phyloP scores from a whole-genome alignment of 441 rosid genomes.

The Dalechampia spathulata region DNA sequence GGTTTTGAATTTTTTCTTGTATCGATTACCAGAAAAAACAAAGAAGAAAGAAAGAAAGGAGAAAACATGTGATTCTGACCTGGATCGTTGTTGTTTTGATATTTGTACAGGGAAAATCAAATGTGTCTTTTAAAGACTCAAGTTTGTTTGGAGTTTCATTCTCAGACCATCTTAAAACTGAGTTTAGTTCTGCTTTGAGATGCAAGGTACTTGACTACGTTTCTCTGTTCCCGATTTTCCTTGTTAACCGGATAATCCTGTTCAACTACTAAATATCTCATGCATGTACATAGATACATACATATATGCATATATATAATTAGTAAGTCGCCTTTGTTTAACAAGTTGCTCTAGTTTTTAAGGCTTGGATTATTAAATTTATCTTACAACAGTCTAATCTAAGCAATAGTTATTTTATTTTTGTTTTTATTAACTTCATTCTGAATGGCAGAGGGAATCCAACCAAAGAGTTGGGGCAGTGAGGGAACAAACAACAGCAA shows the following conservation, averaged over 20 bases:
- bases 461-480: slow-evolving; percentile 40
- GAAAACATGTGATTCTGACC: background rate
- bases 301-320: too few relatives aligned
- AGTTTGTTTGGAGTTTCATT: slow-evolving; percentile 70
- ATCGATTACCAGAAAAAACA: too few relatives aligned
- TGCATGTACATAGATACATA: too few relatives aligned
- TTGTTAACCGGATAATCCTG: too few relatives aligned
- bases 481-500: slow-evolving; percentile 62
- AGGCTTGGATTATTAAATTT: too few relatives aligned
- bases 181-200: slow-evolving; percentile 47
- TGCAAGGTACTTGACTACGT: slow-evolving; percentile 36
- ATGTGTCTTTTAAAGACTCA: slow-evolving; percentile 66
- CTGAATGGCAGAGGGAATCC: slow-evolving; percentile 39
- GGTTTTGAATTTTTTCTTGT: too few relatives aligned
- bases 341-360: too few relatives aligned
- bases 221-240: background rate
- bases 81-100: background rate
- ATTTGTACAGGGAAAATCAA: slow-evolving; percentile 43
- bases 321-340: too few relatives aligned
- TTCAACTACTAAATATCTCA: too few relatives aligned
- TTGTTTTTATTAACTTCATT: background rate
- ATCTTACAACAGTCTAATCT: too few relatives aligned
- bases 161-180: slow-evolving; percentile 51
- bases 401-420: background rate
- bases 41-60: too few relatives aligned